Evolutionary conservation across 257 asterid species (phyloP).

Genomic region (Solanum phureja): DNA sequence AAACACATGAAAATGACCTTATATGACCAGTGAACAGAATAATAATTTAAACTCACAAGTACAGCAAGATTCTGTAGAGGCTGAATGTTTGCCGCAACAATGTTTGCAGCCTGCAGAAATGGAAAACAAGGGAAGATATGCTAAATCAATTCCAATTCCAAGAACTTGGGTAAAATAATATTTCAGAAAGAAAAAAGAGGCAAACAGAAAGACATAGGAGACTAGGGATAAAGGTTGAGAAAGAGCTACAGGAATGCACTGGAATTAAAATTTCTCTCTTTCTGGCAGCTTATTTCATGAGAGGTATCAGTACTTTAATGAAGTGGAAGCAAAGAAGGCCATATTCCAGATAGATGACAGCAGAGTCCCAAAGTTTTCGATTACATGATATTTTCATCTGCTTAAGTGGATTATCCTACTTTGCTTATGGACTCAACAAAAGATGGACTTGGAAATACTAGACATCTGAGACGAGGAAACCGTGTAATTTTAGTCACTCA

Average conservation of each 20-base stretch:
- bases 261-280: background rate
- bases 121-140: constrained; percentile 3
- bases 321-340: background rate
- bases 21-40: constrained; percentile 4
- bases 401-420: background rate
- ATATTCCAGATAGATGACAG: background rate
- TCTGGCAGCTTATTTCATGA: background rate
- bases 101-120: constrained; percentile 43
- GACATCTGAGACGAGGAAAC: background rate
- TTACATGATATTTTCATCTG: background rate
- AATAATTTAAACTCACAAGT: constrained; percentile 31
- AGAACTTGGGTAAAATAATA: background rate
- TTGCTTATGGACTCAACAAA: background rate
- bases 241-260: background rate
- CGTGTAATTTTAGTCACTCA: background rate
- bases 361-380: background rate
- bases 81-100: constrained; percentile 50
- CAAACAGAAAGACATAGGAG: background rate
- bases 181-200: background rate
- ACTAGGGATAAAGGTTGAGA: background rate
- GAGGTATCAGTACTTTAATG: background rate
- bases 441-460: background rate
- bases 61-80: constrained; percentile 43
- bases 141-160: background rate
- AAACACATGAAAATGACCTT: background rate